Evolutionary conservation across 768 basidiomycete species (phyloP), one percentile per base, ranked within the genome.

Genomic region (Leccinum subgranulosum): DNA sequence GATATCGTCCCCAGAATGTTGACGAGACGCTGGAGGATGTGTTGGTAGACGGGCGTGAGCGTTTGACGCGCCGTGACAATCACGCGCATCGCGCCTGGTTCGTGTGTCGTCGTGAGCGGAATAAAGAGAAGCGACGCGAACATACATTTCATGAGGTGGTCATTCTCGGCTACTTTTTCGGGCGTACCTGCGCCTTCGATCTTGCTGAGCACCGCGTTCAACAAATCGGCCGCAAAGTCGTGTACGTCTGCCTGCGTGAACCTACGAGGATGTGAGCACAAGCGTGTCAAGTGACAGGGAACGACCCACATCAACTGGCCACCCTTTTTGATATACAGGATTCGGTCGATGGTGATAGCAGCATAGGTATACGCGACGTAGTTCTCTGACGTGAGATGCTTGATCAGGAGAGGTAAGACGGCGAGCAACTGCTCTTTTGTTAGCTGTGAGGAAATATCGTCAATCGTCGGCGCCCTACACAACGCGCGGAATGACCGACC

Each of bases 301-400:
- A 21, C 25, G 6, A 77, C 90, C 55, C 57, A 97, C 94, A 93
- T 67, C 25, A 92, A 77, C 60, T 84, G 81, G 4, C 79, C 80
- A 3, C 84, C 84, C 65, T 89, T 86, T 68, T 91, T 94, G 73
- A 98, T 97, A 73, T 86, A 92, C 41, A 99, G 75, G 54, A 98
- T 87, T 7, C 94, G 84, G 67, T 99, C 97, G 67, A 99, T 95
- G n/a, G 95, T 93, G 65, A 98, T 94, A 17, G 97, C 95, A 9
- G 95, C 94, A 73, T 98, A 98, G 0, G 96, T 95, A 66, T 90
- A 96, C 25, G 90, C 88, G 49, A 98, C 96, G 73, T 93, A 95
- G 68, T 94, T 93, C 52, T 81, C 77, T 19, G 92, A 92, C 6
- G 78, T 76, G 33, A 98, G 84, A 69, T 96, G 95, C 12, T 80